Percentiles rank a stretch among this genome's conserved stretches.
Evolutionary conservation across 768 basidiomycete species (phyloP).

Genomic region (Cystoderma amianthinum): DNA sequence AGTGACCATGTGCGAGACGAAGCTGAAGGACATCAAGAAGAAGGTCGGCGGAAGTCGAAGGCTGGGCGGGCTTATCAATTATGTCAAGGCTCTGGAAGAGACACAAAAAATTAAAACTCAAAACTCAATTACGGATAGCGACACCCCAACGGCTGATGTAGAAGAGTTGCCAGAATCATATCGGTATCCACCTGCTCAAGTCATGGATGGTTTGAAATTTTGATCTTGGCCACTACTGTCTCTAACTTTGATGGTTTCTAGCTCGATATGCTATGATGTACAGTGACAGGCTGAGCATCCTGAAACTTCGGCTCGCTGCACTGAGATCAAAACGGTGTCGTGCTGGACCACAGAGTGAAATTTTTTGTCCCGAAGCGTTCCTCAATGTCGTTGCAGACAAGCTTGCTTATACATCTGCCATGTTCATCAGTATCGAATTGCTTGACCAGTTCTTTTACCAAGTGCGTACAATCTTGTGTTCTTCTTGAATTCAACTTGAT

Average conservation of each 20-base stretch:
- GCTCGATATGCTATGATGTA: constrained; percentile 92
- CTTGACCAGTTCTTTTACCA: constrained; percentile 99
- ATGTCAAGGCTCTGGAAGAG: constrained; percentile 80
- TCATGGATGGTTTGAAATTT: constrained; percentile 78
- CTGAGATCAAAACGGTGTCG: constrained; percentile 87
- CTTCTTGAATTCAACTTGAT: constrained; percentile 1
- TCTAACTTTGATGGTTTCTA: constrained; percentile 20
- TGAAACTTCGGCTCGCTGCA: constrained; percentile 82
- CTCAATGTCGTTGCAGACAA: constrained; percentile 96
- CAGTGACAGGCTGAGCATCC: constrained; percentile 68
- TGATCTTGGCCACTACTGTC: neutral
- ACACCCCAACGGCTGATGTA: constrained; percentile 20
- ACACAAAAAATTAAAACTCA: constrained; percentile 58
- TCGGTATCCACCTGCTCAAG: constrained; percentile 85
- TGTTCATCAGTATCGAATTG: constrained; percentile 99
- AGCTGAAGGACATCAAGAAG: constrained; percentile 79
- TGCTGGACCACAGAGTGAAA: constrained; percentile 80
- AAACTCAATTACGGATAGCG: constrained; percentile 29
- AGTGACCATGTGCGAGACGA: constrained; percentile 74
- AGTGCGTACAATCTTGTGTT: constrained; percentile 33
- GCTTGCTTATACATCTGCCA: constrained; percentile 88
- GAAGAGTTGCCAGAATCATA: constrained; percentile 63
- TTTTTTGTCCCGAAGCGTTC: constrained; percentile 95
- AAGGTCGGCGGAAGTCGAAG: constrained; percentile 85
- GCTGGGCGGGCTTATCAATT: constrained; percentile 66